A percentile compares a stretch with the other conserved stretches of the same genome.
Conservation (phyloP, 352 stramenopile genomes). For the Phytophthora meadii region DNA sequence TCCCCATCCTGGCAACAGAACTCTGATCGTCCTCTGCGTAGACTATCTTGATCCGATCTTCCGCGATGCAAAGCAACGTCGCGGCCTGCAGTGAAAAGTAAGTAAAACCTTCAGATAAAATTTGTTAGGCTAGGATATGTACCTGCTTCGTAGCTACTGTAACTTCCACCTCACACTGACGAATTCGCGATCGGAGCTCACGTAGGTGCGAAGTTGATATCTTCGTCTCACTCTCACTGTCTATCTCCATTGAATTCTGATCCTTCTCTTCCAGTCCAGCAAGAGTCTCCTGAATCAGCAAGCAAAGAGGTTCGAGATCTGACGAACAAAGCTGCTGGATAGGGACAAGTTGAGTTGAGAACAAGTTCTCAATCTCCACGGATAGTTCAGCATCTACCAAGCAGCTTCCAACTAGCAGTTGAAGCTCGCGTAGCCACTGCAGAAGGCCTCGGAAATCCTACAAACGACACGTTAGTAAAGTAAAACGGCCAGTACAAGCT, state of each 20-base stretch:
- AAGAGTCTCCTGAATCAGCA: constrained; percentile 22
- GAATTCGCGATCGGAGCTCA: constrained; percentile 27
- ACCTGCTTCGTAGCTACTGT: constrained; percentile 29
- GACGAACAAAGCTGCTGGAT: constrained; percentile 3
- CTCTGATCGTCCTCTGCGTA: constrained; percentile 43
- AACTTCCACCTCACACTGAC: constrained; percentile 36
- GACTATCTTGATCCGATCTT: constrained; percentile 44
- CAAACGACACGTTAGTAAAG: not conserved
- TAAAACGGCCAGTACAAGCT: no score
- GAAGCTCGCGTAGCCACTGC: constrained; percentile 21
- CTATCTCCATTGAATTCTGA: not conserved
- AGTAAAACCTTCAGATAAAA: not conserved
- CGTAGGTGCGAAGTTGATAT: constrained; percentile 9
- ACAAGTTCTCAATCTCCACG: not conserved
- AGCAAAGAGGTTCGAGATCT: constrained; percentile 28
- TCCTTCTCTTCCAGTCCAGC: not conserved
- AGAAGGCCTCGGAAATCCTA: constrained; percentile 27
- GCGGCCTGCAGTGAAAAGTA: constrained; percentile 27
- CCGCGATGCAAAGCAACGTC: constrained; percentile 31
- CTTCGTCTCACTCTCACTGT: constrained; percentile 4
- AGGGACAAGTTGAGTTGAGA: not conserved
- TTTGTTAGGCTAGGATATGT: not conserved
- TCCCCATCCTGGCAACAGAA: constrained; percentile 20
- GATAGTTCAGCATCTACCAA: constrained; percentile 4
- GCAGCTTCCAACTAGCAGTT: constrained; percentile 6